These are phyloP conservation scores for Diaporthe citri DNA, from an alignment of 2,329 filamentous ascomycete genomes.

Conservation along the genomic window DNA sequence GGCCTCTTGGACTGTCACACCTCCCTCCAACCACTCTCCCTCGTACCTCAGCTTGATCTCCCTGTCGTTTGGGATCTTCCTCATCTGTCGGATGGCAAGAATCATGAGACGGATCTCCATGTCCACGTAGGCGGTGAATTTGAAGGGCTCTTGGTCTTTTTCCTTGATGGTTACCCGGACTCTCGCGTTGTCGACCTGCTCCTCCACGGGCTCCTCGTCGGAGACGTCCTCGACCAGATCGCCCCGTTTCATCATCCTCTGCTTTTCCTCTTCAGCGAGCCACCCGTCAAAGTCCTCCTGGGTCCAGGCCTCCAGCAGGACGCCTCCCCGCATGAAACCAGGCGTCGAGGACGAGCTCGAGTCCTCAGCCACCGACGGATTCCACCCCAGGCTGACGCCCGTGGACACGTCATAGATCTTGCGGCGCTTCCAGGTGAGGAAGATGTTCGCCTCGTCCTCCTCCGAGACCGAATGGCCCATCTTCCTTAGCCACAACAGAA, in stretches of 20 bases:
- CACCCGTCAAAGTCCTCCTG: constrained; percentile 68
- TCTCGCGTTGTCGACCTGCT: constrained; percentile 46
- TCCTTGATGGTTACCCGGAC: constrained; percentile 68
- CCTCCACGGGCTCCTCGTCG: constrained; percentile 28
- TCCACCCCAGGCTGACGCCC: constrained; percentile 75
- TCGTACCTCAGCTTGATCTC: constrained; percentile 78
- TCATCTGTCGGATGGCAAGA: constrained; percentile 69
- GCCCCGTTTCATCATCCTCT: constrained; percentile 57
- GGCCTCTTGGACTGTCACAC: constrained; percentile 71
- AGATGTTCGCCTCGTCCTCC: constrained; percentile 65
- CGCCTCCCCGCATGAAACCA: constrained; percentile 63
- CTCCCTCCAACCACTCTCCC: constrained; percentile 76
- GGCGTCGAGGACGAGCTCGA: constrained; percentile 52
- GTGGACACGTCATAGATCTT: constrained; percentile 83
- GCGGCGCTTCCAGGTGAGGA: constrained; percentile 83
- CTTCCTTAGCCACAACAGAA: constrained; percentile 10
- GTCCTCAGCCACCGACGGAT: constrained; percentile 57
- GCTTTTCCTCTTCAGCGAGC: constrained; percentile 62
- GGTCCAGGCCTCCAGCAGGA: constrained; percentile 86
- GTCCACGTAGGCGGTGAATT: constrained; percentile 63
- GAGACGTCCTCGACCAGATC: constrained; percentile 47
- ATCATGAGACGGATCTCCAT: constrained; percentile 75
- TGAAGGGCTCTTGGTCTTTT: constrained; percentile 62
- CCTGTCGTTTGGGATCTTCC: constrained; percentile 63
- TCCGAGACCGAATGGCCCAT: neutral